phyloP scores from a whole-genome alignment of 2,329 filamentous ascomycete species.

The Clarireedia monteithiana region DNA sequence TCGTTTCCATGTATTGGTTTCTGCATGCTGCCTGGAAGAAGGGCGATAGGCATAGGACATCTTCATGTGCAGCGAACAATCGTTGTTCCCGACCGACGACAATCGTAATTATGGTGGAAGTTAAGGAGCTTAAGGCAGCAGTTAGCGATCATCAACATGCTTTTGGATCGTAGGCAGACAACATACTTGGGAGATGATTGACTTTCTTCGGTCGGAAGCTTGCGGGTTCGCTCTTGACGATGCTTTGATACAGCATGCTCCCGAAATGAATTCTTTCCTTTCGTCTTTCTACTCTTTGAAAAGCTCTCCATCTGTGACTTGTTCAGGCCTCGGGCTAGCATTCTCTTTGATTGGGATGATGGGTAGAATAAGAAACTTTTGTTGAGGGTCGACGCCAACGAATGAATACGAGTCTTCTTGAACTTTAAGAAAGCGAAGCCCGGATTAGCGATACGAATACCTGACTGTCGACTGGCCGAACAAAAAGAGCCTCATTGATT shows the following conservation, averaged over 20 bases:
- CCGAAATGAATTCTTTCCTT: slow-evolving; percentile 26
- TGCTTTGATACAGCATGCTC: slow-evolving; percentile 31
- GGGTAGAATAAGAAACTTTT: background rate
- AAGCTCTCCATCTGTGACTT: slow-evolving; percentile 29
- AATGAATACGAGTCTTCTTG: background rate
- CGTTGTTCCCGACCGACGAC: slow-evolving; percentile 74
- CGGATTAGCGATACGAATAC: background rate
- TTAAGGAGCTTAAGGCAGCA: slow-evolving; percentile 39
- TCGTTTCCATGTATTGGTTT: slow-evolving; percentile 52
- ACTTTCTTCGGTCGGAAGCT: slow-evolving; percentile 22
- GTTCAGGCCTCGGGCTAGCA: slow-evolving; percentile 24
- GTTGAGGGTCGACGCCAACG: background rate
- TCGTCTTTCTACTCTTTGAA: slow-evolving; percentile 23
- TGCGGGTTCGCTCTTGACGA: slow-evolving; percentile 25
- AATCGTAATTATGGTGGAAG: slow-evolving; percentile 69
- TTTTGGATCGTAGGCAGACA: background rate
- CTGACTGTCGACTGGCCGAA: background rate
- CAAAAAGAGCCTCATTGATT: background rate
- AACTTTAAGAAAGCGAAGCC: background rate
- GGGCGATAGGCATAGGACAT: slow-evolving; percentile 68
- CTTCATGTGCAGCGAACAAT: slow-evolving; percentile 87
- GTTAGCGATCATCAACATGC: slow-evolving; percentile 13
- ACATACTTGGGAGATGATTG: slow-evolving; percentile 20
- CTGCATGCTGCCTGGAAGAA: slow-evolving; percentile 65
- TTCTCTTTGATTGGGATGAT: slow-evolving; percentile 13